Evolutionary conservation across 2,329 filamentous ascomycete species (phyloP).

Genomic region (Sporothrix pallida): DNA sequence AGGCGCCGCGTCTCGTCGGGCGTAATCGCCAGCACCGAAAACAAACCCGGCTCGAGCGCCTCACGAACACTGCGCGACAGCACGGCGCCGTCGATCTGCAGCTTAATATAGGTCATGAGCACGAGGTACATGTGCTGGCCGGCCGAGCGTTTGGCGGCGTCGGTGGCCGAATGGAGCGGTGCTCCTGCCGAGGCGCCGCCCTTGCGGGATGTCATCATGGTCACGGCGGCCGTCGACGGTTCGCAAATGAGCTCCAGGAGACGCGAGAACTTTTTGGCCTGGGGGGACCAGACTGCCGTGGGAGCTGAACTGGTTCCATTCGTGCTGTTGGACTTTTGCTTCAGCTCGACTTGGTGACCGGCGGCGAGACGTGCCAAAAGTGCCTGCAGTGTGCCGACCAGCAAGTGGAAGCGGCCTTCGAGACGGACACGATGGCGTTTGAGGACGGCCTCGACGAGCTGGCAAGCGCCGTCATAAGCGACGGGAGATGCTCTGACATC

Average conservation of each 20-base stretch:
- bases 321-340: slow-evolving; percentile 34
- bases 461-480: slow-evolving; percentile 56
- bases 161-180: slow-evolving; percentile 63
- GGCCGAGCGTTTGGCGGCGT: slow-evolving; percentile 65
- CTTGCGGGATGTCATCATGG: slow-evolving; percentile 38
- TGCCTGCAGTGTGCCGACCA: slow-evolving; percentile 59
- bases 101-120: slow-evolving; percentile 63
- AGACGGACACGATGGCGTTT: slow-evolving; percentile 64
- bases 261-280: slow-evolving; percentile 54
- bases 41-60: slow-evolving; percentile 63
- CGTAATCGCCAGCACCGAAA: slow-evolving; percentile 64
- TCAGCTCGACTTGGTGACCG: slow-evolving; percentile 43
- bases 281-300: slow-evolving; percentile 43
- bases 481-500: slow-evolving; percentile 41
- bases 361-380: slow-evolving; percentile 61
- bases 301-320: slow-evolving; percentile 39
- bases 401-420: slow-evolving; percentile 66
- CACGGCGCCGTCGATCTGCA: slow-evolving; percentile 60
- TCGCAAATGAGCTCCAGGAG: slow-evolving; percentile 52
- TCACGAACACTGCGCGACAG: slow-evolving; percentile 59
- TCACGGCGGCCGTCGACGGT: slow-evolving; percentile 62
- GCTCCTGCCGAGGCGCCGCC: neutral
- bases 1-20: slow-evolving; percentile 60
- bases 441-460: slow-evolving; percentile 61
- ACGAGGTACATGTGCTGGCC: slow-evolving; percentile 67